These are phyloP conservation scores for Arthonia radiata DNA, from an alignment of 495 filamentous ascomycete species.

Conservation along the genomic window DNA sequence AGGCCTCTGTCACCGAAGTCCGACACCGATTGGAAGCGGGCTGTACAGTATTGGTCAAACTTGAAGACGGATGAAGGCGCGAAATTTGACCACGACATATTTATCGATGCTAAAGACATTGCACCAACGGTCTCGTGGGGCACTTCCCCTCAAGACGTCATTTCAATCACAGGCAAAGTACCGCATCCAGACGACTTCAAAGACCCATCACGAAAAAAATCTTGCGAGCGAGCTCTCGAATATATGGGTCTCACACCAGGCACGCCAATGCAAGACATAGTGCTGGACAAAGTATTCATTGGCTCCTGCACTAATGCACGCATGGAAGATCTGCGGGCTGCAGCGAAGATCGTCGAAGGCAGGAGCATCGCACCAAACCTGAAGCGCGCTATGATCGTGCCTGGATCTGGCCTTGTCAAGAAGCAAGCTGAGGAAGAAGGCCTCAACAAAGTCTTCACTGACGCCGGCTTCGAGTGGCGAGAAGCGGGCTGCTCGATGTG, in stretches of 20 bases:
- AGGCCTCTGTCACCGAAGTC: conserved; percentile 66
- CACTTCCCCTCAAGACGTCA: conserved; percentile 85
- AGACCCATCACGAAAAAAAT: conserved; percentile 48
- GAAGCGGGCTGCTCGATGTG: conserved; percentile 98
- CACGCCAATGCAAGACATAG: conserved; percentile 73
- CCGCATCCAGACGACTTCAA: conserved; percentile 71
- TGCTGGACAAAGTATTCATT: conserved; percentile 89
- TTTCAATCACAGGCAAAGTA: conserved; percentile 74
- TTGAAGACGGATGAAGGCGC: conserved; percentile 67
- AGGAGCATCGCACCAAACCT: conserved; percentile 66
- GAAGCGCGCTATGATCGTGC: conserved; percentile 86
- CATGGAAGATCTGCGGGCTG: conserved; percentile 85
- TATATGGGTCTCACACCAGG: conserved; percentile 86
- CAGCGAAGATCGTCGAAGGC: conserved; percentile 63
- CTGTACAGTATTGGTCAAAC: conserved; percentile 67
- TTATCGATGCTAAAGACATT: conserved; percentile 79
- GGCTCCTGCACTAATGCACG: conserved; percentile 94
- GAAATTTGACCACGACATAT: conserved; percentile 64
- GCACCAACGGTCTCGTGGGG: conserved; percentile 89
- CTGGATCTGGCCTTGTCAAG: conserved; percentile 87
- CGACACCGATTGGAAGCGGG: conserved; percentile 75
- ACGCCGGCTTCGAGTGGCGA: conserved; percentile 92
- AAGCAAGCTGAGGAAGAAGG: conserved; percentile 77
- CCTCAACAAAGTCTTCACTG: conserved; percentile 71
- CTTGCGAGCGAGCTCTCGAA: conserved; percentile 59